Evolutionary conservation across 257 asterid species (phyloP).

Genomic region (Phtheirospermum japonicum): DNA sequence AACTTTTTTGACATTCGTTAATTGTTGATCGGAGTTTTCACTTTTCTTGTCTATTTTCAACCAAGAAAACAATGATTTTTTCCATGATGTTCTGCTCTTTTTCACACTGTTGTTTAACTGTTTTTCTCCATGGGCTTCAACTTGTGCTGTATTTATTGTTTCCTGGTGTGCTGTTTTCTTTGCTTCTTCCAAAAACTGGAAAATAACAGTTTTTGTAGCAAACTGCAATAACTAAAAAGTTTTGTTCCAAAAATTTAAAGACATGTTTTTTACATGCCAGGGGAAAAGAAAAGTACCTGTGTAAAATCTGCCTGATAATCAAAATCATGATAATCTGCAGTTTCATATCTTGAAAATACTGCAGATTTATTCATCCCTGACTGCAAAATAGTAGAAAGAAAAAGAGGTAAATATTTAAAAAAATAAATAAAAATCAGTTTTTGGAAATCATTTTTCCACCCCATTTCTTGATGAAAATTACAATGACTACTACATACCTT

Average conservation of each 20-base stretch:
- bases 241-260: not conserved
- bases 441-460: not conserved
- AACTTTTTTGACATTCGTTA: conserved; percentile 21
- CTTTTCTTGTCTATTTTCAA: conserved; percentile 50
- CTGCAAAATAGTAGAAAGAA: conserved; percentile 21
- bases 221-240: conserved; percentile 2
- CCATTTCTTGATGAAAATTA: not conserved
- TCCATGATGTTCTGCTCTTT: conserved; percentile 61
- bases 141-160: conserved; percentile 18
- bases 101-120: conserved; percentile 34
- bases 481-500: no score
- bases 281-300: conserved; percentile 40
- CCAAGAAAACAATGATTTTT: conserved; percentile 65
- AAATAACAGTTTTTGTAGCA: not conserved
- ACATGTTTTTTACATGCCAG: not conserved
- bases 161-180: conserved; percentile 31
- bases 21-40: conserved; percentile 23
- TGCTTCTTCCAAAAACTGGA: conserved; percentile 76
- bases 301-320: conserved; percentile 62
- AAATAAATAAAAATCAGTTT: not conserved
- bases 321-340: conserved; percentile 39
- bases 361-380: conserved; percentile 45
- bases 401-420: not conserved
- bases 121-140: conserved; percentile 27
- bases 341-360: conserved; percentile 24